phyloP scores from a whole-genome alignment of 225 moss, liverwort and hornwort genomes.

The Anthoceros angustus region DNA sequence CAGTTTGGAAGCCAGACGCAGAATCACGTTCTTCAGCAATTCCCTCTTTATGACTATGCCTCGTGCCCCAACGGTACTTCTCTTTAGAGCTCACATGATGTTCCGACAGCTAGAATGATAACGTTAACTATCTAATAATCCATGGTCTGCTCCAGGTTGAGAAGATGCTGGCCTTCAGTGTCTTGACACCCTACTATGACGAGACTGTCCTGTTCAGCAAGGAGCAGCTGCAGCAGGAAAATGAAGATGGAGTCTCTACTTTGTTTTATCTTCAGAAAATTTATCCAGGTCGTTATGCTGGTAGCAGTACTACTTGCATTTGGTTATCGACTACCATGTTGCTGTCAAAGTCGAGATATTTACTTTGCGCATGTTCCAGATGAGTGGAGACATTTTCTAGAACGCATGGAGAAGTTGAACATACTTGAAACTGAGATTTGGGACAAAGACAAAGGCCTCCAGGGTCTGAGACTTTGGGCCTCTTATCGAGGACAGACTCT shows the following conservation, averaged over 20 bases:
- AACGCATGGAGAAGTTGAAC: slow-evolving; percentile 37
- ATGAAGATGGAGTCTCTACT: slow-evolving; percentile 86
- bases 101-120: not conserved
- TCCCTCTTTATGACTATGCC: slow-evolving; percentile 99
- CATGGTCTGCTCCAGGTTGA: slow-evolving; percentile 42
- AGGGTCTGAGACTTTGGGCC: slow-evolving; percentile 83
- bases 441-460: slow-evolving; percentile 29
- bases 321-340: not conserved
- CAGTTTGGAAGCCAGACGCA: slow-evolving; percentile 76
- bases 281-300: slow-evolving; percentile 37
- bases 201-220: slow-evolving; percentile 81
- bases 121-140: not conserved
- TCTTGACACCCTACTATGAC: slow-evolving; percentile 81
- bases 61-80: slow-evolving; percentile 60
- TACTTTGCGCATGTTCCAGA: slow-evolving; percentile 23
- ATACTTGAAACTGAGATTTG: slow-evolving; percentile 22
- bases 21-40: slow-evolving; percentile 87
- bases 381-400: slow-evolving; percentile 71
- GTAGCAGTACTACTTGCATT: not conserved
- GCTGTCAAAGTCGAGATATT: not conserved
- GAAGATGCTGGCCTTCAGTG: slow-evolving; percentile 88
- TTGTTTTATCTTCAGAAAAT: slow-evolving; percentile 75
- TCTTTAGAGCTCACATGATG: slow-evolving; percentile 2
- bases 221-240: slow-evolving; percentile 31
- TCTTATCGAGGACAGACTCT: slow-evolving; percentile 98